Base-by-base conservation (phyloP, 2,329 filamentous ascomycete species). In the Xylaria sp. region DNA sequence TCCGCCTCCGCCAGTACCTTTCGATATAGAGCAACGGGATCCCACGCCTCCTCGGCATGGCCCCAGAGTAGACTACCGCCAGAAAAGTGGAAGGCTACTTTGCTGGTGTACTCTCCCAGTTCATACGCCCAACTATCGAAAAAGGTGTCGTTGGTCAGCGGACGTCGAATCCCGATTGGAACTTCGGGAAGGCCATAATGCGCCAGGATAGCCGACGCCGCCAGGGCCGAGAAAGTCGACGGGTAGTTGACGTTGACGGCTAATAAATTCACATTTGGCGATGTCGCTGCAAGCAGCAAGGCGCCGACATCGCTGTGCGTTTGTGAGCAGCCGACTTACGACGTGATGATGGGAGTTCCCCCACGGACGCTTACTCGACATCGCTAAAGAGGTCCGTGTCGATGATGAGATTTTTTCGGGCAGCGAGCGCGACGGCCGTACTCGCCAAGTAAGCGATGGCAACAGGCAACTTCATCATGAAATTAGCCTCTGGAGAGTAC, bases 361-460 rank as follows among this genome's bases (percentile, higher is more conserved):
- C 23, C 15, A 12, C 8, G 4, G 30, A 18, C 28, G 23, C 77
- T 71, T 76, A 83, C 81, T 84, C 83, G 43, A 83, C 82, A 60
- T 84, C 83, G 41, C 80, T 81, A 71, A 82, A 83, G 12, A 85
- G 73, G 65, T 84, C 83, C 0, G 83, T 84, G 72, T 84, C 83
- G 28, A 84, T 77, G 56, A 85, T 81, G 36, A 84, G 73, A 36
- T 80, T 81, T 64, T 80, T 82, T 36, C 62, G 65, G 4, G 7
- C 39, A n/a, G 48, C 53, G 32, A 65, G 10, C 9, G 63, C 63
- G 15, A 63, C 32, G 15, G 34, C 20, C 20, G 25, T 57, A 23
- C 28, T 48, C 20, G 20, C n/a, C 20, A 66, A 43, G n/a, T 60
- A 32, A 41, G 6, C 1, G 43, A 59, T 18, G 18, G 8, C 23